Base-by-base conservation (phyloP, 768 basidiomycete genomes). In the Mycena amicta region DNA sequence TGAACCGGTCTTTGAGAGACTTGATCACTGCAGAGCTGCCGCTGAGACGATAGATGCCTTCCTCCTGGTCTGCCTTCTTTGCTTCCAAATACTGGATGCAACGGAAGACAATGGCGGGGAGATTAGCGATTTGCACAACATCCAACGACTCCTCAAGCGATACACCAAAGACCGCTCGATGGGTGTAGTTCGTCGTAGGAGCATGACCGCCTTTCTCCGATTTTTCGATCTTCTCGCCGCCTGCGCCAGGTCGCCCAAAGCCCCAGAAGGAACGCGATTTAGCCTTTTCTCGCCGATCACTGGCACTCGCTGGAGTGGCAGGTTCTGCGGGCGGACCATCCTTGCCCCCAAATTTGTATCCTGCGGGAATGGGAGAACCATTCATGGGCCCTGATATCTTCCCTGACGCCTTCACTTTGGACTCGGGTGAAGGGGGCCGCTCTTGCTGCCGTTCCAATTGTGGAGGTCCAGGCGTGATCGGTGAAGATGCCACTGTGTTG, bases 21-120 rank as follows among this genome's bases (percentile, higher is more conserved):
- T 97, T 97, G 78, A 98, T 95, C 56, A 96, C 94, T 30, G 94
- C 91, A 62, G 93, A 92, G 71, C 93, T 95, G 23, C 95, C 95
- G 69, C 91, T 95, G 59, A 99, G 76, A 58, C 97, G 87, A 75
- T 98, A 99, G 59, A 99, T 96, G 30, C 97, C 97, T 74, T 99
- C 97, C 69, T 99, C 97, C 64, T 92, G 87, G 60, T 98, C 93
- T 22, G 97, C 96, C 71, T 92, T 84, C 77, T 95, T 95, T 20
- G 86, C 84, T 76, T 98, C 93, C 55, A 99, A 78, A 74, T 96
- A 99, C 69, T 97, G 89, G 64, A 99, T 95, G 64, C 89, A 91
- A 53, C 97, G 86, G 79, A 95, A 99, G 30, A 97, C 89, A 65
- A 98, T 90, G 5, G 96, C 93, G 3, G 97, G 97, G 22, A 99